Evolutionary conservation across 805 yeast genomes (phyloP).

Genomic region (Alloascoidea hylecoeti): DNA sequence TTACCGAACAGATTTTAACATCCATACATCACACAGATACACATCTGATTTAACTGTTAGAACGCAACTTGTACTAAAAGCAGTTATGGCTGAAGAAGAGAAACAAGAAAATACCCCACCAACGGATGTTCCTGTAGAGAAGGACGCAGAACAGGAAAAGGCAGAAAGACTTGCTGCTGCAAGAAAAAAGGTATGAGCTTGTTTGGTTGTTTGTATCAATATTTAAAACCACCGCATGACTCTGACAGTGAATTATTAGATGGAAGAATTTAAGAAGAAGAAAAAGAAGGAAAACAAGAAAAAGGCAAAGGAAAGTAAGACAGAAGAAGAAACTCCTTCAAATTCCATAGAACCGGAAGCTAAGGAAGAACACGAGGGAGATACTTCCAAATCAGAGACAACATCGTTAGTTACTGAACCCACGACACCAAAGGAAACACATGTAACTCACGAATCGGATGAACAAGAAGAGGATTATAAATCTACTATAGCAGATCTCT

Average conservation of each 20-base stretch:
- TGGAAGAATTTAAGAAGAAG: background rate
- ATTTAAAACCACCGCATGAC: too few species aligned
- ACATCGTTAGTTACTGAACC: background rate
- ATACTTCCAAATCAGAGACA: background rate
- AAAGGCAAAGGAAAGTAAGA: background rate
- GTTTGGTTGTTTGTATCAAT: too few species aligned
- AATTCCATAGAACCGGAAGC: background rate
- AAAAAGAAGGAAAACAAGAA: background rate
- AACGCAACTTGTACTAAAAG: too few species aligned
- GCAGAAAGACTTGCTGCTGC: slow-evolving; percentile 1
- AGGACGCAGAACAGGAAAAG: background rate
- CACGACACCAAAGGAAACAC: background rate
- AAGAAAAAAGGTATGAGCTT: background rate
- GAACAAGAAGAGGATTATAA: background rate
- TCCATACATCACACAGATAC: too few species aligned
- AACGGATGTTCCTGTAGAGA: background rate
- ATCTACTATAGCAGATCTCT: background rate
- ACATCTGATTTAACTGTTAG: too few species aligned
- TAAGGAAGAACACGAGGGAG: background rate
- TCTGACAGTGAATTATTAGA: too few species aligned
- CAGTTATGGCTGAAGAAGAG: too few species aligned
- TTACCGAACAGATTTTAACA: too few species aligned
- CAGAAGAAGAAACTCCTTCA: background rate
- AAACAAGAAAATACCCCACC: background rate
- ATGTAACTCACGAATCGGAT: too few species aligned